Conservation (phyloP, 441 rosid genomes). For the Isatis lusitanica region DNA sequence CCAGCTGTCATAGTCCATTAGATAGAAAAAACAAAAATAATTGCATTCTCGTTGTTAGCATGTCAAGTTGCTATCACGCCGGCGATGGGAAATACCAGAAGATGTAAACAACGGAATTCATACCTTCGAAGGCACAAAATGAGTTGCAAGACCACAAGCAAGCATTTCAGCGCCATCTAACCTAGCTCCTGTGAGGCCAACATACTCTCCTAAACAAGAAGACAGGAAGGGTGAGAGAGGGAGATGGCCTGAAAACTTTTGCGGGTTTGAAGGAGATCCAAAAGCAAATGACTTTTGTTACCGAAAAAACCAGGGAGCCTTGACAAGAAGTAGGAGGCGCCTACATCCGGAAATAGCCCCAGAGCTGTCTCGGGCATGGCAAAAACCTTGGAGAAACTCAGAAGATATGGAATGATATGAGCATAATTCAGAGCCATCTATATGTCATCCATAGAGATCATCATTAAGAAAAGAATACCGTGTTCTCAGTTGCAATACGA, state of each 20-base stretch:
- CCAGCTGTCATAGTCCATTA: too few relatives aligned
- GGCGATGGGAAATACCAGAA: neutral
- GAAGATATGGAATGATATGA: neutral
- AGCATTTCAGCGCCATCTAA: slow-evolving; percentile 90
- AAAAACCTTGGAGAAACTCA: slow-evolving; percentile 52
- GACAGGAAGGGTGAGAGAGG: neutral
- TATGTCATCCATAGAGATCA: neutral
- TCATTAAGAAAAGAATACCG: slow-evolving; percentile 46
- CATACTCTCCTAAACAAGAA: slow-evolving; percentile 66
- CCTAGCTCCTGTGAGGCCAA: slow-evolving; percentile 78
- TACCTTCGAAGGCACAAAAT: slow-evolving; percentile 72
- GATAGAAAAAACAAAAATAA: neutral
- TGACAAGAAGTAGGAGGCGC: slow-evolving; percentile 85
- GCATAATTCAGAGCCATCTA: neutral
- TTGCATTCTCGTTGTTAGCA: neutral
- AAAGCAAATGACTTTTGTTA: slow-evolving; percentile 32
- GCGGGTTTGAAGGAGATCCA: neutral
- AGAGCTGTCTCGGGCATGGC: slow-evolving; percentile 90
- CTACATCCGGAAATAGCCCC: slow-evolving; percentile 87
- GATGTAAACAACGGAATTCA: slow-evolving; percentile 16
- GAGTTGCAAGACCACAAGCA: slow-evolving; percentile 88
- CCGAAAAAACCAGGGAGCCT: slow-evolving; percentile 94
- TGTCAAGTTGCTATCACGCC: slow-evolving; percentile 13
- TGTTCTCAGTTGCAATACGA: slow-evolving; percentile 81
- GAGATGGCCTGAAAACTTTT: neutral